phyloP scores from a whole-genome alignment of 2,329 filamentous ascomycete species.

The Aspergillus japonicus region DNA sequence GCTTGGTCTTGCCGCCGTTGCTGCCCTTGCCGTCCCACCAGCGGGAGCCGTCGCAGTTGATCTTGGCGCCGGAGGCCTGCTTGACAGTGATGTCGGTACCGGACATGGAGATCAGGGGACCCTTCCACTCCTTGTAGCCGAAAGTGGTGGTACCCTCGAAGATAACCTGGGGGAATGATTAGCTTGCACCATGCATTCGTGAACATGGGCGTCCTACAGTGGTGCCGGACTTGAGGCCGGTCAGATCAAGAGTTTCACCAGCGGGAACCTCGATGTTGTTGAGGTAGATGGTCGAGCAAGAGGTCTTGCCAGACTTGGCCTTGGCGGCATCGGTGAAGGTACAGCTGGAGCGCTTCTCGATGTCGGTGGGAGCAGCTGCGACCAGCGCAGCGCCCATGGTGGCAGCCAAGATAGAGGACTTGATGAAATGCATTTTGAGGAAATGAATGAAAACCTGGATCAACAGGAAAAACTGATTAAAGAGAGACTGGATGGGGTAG shows the following conservation, averaged over 20 bases:
- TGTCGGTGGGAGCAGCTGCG: conserved; percentile 10
- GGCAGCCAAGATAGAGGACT: conserved; percentile 13
- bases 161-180: conserved; percentile 45
- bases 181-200: no score
- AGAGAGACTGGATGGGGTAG: conserved; percentile 5
- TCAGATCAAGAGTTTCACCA: conserved; percentile 39
- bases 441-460: conserved; percentile 11
- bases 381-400: conserved; percentile 17
- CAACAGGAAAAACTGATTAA: conserved; percentile 12
- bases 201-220: conserved; percentile 20
- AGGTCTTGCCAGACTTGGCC: conserved; percentile 27
- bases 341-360: conserved; percentile 22
- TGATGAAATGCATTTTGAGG: conserved; percentile 16
- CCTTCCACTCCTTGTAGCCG: conserved; percentile 64
- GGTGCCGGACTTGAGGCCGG: conserved; percentile 32
- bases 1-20: conserved; percentile 63
- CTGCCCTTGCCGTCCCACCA: conserved; percentile 64
- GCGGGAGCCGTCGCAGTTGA: conserved; percentile 56
- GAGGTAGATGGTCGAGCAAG: conserved; percentile 41
- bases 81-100: conserved; percentile 56
- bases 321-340: conserved; percentile 32
- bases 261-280: conserved; percentile 38
- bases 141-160: conserved; percentile 68
- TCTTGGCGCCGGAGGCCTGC: conserved; percentile 43
- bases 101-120: conserved; percentile 62